Conservation (phyloP, 306 rosid species). For the cucumber (Cucumis sativus) region DNA sequence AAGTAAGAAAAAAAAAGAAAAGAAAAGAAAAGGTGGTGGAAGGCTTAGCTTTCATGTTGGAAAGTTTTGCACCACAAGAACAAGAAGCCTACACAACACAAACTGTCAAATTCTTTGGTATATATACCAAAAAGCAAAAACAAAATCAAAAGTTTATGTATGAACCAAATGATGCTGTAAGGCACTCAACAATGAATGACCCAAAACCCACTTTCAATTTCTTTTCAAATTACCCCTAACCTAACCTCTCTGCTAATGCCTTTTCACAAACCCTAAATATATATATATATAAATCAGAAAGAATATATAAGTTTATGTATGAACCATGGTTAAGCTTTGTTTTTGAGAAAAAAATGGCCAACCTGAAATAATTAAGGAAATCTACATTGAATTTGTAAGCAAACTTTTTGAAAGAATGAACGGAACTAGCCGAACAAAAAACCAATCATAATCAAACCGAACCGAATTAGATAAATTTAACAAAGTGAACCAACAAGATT, state of each 20-base stretch:
- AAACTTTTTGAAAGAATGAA: too few species aligned
- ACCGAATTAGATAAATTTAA: too few species aligned
- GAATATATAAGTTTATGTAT: too few species aligned
- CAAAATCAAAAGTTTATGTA: not conserved
- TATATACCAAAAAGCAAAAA: not conserved
- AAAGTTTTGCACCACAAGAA: not conserved
- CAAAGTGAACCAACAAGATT: too few species aligned
- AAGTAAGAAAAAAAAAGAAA: not conserved
- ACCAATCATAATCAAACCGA: too few species aligned
- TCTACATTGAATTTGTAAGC: too few species aligned
- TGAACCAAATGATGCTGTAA: not conserved
- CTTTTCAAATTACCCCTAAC: not conserved
- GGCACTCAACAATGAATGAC: not conserved
- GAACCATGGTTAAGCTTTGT: too few species aligned
- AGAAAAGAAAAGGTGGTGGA: not conserved
- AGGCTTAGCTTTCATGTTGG: not conserved
- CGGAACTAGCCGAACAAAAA: not conserved
- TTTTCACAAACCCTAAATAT: not conserved
- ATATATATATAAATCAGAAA: too few species aligned
- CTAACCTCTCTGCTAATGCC: not conserved
- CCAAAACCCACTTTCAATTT: not conserved
- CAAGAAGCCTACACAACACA: not conserved
- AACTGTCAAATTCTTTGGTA: conserved; percentile 3
- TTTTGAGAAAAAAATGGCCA: too few species aligned
- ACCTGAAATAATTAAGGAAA: too few species aligned